phyloP scores from a whole-genome alignment of 495 filamentous ascomycete genomes.

The Lindgomyces ingoldianus region DNA sequence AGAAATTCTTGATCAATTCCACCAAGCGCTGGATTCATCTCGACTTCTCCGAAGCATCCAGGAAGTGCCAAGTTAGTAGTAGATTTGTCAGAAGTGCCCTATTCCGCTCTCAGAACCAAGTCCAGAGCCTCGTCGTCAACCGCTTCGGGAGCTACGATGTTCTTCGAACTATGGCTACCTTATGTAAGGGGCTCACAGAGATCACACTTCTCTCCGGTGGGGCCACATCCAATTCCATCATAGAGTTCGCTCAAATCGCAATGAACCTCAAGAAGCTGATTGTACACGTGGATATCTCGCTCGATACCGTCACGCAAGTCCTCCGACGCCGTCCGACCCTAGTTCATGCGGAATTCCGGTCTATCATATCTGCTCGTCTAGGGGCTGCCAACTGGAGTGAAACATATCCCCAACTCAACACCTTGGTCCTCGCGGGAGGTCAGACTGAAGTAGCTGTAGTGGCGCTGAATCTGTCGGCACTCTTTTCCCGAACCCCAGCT shows the following conservation, averaged over 20 bases:
- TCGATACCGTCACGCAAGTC: constrained; percentile 46
- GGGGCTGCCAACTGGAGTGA: constrained; percentile 10
- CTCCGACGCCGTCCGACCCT: constrained; percentile 48
- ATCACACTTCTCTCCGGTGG: constrained; percentile 29
- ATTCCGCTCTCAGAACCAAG: constrained; percentile 41
- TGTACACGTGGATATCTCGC: constrained; percentile 45
- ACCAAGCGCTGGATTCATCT: constrained; percentile 55
- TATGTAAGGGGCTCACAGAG: constrained; percentile 33
- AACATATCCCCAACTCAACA: constrained; percentile 24
- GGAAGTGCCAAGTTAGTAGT: constrained; percentile 44
- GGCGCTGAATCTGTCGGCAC: neutral
- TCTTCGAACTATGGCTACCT: constrained; percentile 32
- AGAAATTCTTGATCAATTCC: constrained; percentile 48
- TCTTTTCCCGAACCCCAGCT: constrained; percentile 7
- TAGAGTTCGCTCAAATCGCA: constrained; percentile 31
- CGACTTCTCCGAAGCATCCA: constrained; percentile 51
- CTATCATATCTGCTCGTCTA: neutral
- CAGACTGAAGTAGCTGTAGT: neutral
- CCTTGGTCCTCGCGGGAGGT: neutral
- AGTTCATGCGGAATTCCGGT: constrained; percentile 47
- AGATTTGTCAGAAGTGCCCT: constrained; percentile 51
- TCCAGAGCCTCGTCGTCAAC: constrained; percentile 47
- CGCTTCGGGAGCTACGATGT: constrained; percentile 45
- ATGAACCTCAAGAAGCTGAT: constrained; percentile 49
- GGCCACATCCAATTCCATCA: constrained; percentile 23